Evolutionary conservation across 768 basidiomycete genomes (phyloP).

Genomic region (Solioccasus polychromus): DNA sequence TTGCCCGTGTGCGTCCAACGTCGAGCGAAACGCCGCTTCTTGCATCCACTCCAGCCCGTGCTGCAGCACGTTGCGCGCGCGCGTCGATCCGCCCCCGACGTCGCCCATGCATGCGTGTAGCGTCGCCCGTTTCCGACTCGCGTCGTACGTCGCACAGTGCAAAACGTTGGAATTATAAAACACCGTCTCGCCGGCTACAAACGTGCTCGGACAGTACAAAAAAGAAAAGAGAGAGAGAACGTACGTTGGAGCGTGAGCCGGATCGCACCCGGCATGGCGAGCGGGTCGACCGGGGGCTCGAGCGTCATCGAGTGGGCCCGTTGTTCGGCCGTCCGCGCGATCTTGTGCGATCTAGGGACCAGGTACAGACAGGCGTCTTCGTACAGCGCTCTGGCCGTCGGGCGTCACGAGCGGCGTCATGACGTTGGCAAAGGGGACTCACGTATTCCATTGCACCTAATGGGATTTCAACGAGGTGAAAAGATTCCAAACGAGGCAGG

Average conservation of each 20-base stretch:
- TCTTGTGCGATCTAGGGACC: slow-evolving; percentile 65
- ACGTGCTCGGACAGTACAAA: background rate
- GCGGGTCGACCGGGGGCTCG: slow-evolving; percentile 52
- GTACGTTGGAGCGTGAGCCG: slow-evolving; percentile 52
- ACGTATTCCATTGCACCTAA: slow-evolving; percentile 84
- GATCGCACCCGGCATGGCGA: slow-evolving; percentile 69
- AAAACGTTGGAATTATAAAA: slow-evolving; percentile 82
- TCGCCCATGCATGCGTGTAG: slow-evolving; percentile 71
- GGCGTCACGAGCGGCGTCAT: background rate
- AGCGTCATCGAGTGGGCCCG: slow-evolving; percentile 49
- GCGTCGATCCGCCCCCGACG: slow-evolving; percentile 53
- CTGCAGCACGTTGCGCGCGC: slow-evolving; percentile 73
- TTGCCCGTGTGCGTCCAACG: slow-evolving; percentile 44
- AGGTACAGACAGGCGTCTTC: slow-evolving; percentile 67
- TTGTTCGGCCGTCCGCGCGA: slow-evolving; percentile 56
- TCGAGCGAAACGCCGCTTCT: slow-evolving; percentile 42
- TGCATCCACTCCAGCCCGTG: slow-evolving; percentile 75
- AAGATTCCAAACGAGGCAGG: background rate
- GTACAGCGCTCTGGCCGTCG: slow-evolving; percentile 53
- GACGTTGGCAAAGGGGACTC: slow-evolving; percentile 28
- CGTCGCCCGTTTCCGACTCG: slow-evolving; percentile 51
- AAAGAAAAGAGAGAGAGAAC: slow-evolving; percentile 10
- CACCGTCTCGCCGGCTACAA: slow-evolving; percentile 62
- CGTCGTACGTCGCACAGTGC: slow-evolving; percentile 66
- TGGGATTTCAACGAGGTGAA: background rate